Evolutionary conservation across 768 basidiomycete species (phyloP).

Genomic region (Kwoniella heveanensis): DNA sequence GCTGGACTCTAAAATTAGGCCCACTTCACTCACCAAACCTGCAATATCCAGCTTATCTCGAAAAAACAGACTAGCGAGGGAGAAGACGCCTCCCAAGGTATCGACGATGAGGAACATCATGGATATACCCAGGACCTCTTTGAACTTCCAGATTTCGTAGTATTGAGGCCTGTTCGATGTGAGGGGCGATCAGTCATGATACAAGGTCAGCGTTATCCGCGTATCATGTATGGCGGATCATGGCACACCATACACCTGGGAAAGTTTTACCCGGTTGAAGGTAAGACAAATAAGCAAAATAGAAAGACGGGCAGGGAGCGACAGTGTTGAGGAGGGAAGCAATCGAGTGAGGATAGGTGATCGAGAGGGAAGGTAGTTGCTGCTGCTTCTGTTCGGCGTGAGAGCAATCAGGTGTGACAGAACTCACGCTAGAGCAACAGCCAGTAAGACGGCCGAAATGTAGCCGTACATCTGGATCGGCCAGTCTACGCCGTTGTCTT

Average conservation of each 20-base stretch:
- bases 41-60: constrained; percentile 66
- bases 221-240: too few species aligned
- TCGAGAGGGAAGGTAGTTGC: neutral
- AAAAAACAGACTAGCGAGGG: constrained; percentile 69
- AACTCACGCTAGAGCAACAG: constrained; percentile 60
- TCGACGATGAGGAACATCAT: constrained; percentile 71
- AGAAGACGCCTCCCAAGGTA: constrained; percentile 70
- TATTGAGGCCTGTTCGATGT: constrained; percentile 68
- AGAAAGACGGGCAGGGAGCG: too few species aligned
- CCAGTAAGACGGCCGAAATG: constrained; percentile 64
- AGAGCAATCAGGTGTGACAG: neutral
- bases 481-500: constrained; percentile 55
- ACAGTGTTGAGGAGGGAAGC: neutral
- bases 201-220: too few species aligned
- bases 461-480: constrained; percentile 67
- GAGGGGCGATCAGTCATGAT: too few species aligned
- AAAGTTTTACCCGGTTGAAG: too few species aligned
- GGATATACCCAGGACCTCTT: constrained; percentile 65
- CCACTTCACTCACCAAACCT: constrained; percentile 60
- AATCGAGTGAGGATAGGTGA: too few species aligned
- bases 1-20: too few species aligned
- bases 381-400: too few species aligned
- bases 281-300: too few species aligned
- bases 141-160: constrained; percentile 70
- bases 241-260: too few species aligned